phyloP scores from a whole-genome alignment of 768 basidiomycete species.

The Leucocoprinus leucothites region DNA sequence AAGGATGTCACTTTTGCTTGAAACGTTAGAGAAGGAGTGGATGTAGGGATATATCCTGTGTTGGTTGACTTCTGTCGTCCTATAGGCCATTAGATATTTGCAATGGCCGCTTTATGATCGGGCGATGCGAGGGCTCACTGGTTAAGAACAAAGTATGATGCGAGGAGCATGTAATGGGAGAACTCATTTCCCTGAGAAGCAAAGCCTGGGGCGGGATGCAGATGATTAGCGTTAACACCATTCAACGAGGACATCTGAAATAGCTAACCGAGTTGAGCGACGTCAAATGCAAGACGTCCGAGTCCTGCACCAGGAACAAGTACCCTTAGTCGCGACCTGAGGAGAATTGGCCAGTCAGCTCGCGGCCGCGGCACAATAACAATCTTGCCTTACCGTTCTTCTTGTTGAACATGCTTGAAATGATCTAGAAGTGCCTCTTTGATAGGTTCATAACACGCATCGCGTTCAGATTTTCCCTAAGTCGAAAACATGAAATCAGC shows the following conservation, averaged over 20 bases:
- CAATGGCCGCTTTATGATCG: too few species aligned
- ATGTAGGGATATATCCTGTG: slow-evolving; percentile 86
- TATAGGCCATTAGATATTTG: too few species aligned
- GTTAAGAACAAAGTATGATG: slow-evolving; percentile 87
- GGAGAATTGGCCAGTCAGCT: slow-evolving; percentile 7
- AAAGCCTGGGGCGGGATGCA: slow-evolving; percentile 67
- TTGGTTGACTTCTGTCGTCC: slow-evolving; percentile 64
- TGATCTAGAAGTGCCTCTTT: slow-evolving; percentile 66
- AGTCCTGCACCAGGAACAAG: slow-evolving; percentile 91
- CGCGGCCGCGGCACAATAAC: too few species aligned
- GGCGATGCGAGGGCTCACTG: too few species aligned
- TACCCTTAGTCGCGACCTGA: slow-evolving; percentile 58
- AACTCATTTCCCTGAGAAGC: slow-evolving; percentile 94
- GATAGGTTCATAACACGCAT: slow-evolving; percentile 79
- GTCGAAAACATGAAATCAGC: background rate
- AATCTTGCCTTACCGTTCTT: slow-evolving; percentile 45
- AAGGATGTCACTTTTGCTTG: slow-evolving; percentile 56
- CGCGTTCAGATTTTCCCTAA: slow-evolving; percentile 70
- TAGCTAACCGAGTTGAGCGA: slow-evolving; percentile 70
- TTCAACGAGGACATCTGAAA: background rate
- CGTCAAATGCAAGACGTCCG: slow-evolving; percentile 84
- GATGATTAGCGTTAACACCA: background rate
- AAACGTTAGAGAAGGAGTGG: slow-evolving; percentile 88
- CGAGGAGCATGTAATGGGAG: slow-evolving; percentile 90
- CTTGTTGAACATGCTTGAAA: slow-evolving; percentile 52